A percentile compares a stretch with the other conserved stretches of the same genome.
phyloP scores from a whole-genome alignment of 1,284 basidiomycete genomes.

The Peniophora sp. region DNA sequence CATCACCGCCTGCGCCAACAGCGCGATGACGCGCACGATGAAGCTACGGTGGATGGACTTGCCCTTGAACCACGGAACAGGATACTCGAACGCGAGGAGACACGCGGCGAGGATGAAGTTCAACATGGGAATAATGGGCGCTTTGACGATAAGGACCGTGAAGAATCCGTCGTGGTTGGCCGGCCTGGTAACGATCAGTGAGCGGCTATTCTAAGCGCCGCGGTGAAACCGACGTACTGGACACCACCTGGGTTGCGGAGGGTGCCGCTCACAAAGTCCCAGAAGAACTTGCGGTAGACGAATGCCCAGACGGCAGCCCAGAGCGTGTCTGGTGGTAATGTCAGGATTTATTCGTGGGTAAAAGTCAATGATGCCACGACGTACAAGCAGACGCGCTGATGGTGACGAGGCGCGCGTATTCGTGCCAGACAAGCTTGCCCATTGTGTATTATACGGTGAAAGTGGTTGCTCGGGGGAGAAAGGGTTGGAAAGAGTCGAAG shows the following conservation, averaged over 20 bases:
- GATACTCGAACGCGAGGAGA: constrained; percentile 62
- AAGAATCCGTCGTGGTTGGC: constrained; percentile 55
- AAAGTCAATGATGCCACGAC: constrained; percentile 24
- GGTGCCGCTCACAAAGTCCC: constrained; percentile 72
- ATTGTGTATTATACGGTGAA: constrained; percentile 29
- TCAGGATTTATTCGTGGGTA: not conserved
- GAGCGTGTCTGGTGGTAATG: constrained; percentile 47
- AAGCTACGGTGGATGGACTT: constrained; percentile 58
- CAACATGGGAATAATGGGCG: constrained; percentile 63
- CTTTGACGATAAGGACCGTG: constrained; percentile 64
- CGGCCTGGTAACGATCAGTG: constrained; percentile 37
- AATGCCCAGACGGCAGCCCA: constrained; percentile 77
- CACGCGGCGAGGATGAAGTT: constrained; percentile 50
- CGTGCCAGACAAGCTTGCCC: constrained; percentile 81
- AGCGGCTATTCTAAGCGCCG: constrained; percentile 1
- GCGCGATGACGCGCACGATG: constrained; percentile 50
- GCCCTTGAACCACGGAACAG: constrained; percentile 49
- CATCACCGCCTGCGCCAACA: constrained; percentile 60
- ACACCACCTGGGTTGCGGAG: constrained; percentile 69
- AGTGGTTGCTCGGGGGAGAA: constrained; percentile 12
- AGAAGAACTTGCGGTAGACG: constrained; percentile 86
- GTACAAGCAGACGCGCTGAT: constrained; percentile 70
- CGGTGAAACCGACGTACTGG: constrained; percentile 49
- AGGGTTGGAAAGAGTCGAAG: constrained; percentile 6
- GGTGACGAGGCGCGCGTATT: constrained; percentile 66